Percentiles rank a stretch among this genome's conserved stretches.
Evolutionary conservation across 345 rosid species (phyloP).

Genomic region (Xanthoceras sorbifolium): DNA sequence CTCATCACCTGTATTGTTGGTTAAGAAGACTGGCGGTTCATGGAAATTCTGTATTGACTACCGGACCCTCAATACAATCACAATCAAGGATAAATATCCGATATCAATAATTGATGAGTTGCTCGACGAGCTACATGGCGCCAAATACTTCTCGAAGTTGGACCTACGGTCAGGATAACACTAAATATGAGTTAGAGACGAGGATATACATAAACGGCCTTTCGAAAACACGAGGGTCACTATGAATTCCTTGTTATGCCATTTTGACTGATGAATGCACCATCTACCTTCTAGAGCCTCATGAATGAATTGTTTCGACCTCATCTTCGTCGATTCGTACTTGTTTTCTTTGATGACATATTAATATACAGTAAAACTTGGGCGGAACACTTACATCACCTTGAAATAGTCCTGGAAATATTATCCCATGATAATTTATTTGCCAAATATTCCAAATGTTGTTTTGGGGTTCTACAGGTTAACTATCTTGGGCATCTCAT

Average conservation of each 20-base stretch:
- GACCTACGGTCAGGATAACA: background rate
- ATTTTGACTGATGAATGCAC: background rate
- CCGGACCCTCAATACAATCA: no score
- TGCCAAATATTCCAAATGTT: no score
- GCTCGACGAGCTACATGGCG: background rate
- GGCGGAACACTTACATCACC: background rate
- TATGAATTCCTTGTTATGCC: slow-evolving; percentile 7
- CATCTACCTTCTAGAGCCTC: background rate
- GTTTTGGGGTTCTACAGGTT: no score
- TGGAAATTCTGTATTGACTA: no score
- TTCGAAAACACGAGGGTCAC: background rate
- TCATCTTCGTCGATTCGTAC: background rate
- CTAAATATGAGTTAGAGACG: background rate
- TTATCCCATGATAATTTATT: background rate
- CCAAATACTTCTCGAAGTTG: background rate
- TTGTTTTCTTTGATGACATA: no score
- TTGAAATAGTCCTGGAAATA: background rate
- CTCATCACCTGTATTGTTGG: background rate
- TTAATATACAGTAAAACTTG: background rate
- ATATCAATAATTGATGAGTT: background rate
- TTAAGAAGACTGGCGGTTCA: no score
- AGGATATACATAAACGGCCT: background rate
- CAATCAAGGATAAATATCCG: no score
- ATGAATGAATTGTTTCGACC: background rate
- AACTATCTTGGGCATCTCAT: no score